Conservation (phyloP, 169 alveolate genomes). For the Theileria orientalis region DNA sequence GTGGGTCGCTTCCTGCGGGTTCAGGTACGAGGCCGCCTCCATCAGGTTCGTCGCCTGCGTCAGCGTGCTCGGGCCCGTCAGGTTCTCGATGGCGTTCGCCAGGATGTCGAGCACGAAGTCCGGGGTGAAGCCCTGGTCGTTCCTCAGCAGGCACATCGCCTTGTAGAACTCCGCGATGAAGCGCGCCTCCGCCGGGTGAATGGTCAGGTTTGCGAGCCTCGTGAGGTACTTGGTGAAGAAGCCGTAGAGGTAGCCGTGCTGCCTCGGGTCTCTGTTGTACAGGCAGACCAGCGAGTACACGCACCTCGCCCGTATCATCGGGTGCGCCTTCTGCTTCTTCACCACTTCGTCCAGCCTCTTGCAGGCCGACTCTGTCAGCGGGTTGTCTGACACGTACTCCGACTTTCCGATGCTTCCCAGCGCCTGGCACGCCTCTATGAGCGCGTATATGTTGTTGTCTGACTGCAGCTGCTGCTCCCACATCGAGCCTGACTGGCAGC, state of each 20-base stretch:
- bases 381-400: conserved; percentile 42
- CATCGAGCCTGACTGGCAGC: conserved; percentile 80
- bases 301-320: conserved; percentile 51
- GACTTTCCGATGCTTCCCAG: conserved; percentile 54
- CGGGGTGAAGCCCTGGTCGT: conserved; percentile 44
- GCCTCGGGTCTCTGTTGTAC: conserved; percentile 53
- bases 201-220: conserved; percentile 34
- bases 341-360: conserved; percentile 41
- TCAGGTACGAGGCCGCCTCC: conserved; percentile 48
- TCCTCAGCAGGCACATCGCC: conserved; percentile 50
- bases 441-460: conserved; percentile 74
- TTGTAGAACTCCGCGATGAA: conserved; percentile 58
- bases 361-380: conserved; percentile 26
- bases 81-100: conserved; percentile 34
- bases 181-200: conserved; percentile 62
- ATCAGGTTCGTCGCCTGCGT: conserved; percentile 58
- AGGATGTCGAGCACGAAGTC: conserved; percentile 51
- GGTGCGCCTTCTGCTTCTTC: conserved; percentile 50
- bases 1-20: conserved; percentile 11
- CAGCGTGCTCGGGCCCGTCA: conserved; percentile 49
- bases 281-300: conserved; percentile 50
- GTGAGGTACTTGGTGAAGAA: conserved; percentile 43
- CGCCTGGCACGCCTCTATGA: conserved; percentile 78
- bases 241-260: conserved; percentile 26
- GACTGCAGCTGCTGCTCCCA: conserved; percentile 85